phyloP scores from a whole-genome alignment of 345 rosid genomes.

The Syzygium aromaticum region DNA sequence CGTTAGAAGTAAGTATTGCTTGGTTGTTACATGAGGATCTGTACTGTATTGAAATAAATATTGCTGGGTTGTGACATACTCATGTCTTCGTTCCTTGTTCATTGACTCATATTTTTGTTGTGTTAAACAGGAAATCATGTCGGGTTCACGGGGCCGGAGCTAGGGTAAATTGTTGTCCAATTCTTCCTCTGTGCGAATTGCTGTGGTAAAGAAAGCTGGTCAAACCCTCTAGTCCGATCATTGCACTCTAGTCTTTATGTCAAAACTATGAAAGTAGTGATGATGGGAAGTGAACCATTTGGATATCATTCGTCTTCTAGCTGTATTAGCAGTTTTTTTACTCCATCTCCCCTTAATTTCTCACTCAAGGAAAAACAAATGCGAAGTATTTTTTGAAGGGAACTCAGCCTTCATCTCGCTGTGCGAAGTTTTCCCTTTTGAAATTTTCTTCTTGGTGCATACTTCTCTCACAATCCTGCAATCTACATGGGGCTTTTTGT shows the following conservation, averaged over 20 bases:
- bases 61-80: background rate
- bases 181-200: slow-evolving; percentile 18
- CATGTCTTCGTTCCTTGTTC: background rate
- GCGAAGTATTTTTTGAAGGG: too few relatives aligned
- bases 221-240: slow-evolving; percentile 2
- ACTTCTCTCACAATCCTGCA: too few relatives aligned
- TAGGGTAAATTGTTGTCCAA: too few relatives aligned
- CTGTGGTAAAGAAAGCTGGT: slow-evolving; percentile 41
- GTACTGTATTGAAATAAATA: background rate
- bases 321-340: too few relatives aligned
- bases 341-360: too few relatives aligned
- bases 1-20: background rate
- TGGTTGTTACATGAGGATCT: background rate
- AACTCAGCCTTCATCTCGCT: too few relatives aligned
- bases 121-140: background rate
- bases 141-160: background rate
- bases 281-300: slow-evolving; percentile 14
- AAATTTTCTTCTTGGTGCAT: too few relatives aligned
- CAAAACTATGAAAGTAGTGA: slow-evolving; percentile 50
- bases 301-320: too few relatives aligned
- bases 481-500: too few relatives aligned
- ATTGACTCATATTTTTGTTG: background rate
- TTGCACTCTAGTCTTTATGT: slow-evolving; percentile 37
- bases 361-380: too few relatives aligned
- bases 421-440: too few relatives aligned